Conservation (phyloP, 2,329 filamentous ascomycete species). For the Cercospora sojina region DNA sequence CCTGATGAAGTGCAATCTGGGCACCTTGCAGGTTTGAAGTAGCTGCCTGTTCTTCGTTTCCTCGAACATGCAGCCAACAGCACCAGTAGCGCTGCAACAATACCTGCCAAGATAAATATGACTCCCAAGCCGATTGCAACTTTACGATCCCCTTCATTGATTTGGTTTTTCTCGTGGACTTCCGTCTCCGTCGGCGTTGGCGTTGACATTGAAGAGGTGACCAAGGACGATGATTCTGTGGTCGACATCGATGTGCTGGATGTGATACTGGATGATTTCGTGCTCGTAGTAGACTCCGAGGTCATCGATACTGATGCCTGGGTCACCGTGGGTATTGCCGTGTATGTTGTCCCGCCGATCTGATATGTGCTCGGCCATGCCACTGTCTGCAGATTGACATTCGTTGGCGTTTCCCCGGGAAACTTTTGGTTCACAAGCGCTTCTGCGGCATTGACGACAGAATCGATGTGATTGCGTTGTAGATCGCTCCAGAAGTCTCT, state of each 20-base stretch:
- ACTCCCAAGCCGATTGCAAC: constrained; percentile 13
- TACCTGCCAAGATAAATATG: constrained; percentile 8
- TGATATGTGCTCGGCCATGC: constrained; percentile 11
- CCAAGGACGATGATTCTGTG: background rate
- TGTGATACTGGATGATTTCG: background rate
- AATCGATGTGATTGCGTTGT: constrained; percentile 9
- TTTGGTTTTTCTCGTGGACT: background rate
- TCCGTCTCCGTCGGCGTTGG: background rate
- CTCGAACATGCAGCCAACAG: constrained; percentile 11
- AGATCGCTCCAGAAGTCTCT: constrained; percentile 1
- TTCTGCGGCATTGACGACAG: constrained; percentile 4
- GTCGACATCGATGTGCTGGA: background rate
- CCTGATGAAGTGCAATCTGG: constrained; percentile 9
- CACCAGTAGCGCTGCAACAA: background rate
- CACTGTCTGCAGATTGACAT: constrained; percentile 9
- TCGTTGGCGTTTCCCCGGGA: background rate
- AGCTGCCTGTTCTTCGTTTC: constrained; percentile 11
- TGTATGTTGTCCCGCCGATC: constrained; percentile 10
- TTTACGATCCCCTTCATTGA: constrained; percentile 10
- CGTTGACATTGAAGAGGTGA: background rate
- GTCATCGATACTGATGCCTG: background rate
- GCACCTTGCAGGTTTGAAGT: constrained; percentile 16
- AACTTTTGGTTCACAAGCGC: constrained; percentile 6
- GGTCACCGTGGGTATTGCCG: background rate
- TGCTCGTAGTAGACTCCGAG: background rate